Evolutionary conservation across 768 basidiomycete species (phyloP).

Genomic region (Aureoboletus auriporus): DNA sequence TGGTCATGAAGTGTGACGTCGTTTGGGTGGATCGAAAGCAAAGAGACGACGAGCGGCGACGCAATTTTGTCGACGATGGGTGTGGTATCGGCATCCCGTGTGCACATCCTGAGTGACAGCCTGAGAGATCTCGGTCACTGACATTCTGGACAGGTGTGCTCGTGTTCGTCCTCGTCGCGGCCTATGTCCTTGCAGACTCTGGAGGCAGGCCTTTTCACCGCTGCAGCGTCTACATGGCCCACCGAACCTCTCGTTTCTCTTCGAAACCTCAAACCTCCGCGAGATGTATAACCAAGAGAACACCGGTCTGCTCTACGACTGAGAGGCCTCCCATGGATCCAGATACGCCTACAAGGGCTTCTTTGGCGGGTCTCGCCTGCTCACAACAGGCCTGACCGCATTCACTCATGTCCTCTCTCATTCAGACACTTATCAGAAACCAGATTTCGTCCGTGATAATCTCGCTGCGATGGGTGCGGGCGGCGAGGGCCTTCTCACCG

Average conservation of each 20-base stretch:
- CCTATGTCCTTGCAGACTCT: constrained; percentile 33
- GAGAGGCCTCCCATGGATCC: constrained; percentile 44
- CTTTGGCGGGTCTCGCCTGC: constrained; percentile 47
- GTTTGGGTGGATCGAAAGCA: constrained; percentile 50
- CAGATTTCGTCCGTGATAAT: constrained; percentile 50
- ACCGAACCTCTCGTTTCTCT: constrained; percentile 42
- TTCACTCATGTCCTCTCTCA: constrained; percentile 54
- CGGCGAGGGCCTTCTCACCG: constrained; percentile 44
- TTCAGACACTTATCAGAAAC: constrained; percentile 59
- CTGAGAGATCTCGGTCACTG: neutral
- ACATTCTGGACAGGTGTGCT: constrained; percentile 1
- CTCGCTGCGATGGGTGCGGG: constrained; percentile 51
- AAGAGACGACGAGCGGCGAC: constrained; percentile 22
- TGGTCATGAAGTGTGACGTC: constrained; percentile 29
- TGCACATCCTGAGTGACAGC: neutral
- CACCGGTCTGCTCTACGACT: constrained; percentile 41
- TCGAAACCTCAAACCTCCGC: constrained; percentile 50
- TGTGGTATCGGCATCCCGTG: constrained; percentile 1
- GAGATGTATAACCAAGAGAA: constrained; percentile 60
- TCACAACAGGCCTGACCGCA: constrained; percentile 57
- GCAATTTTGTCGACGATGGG: constrained; percentile 17
- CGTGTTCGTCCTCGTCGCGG: constrained; percentile 8
- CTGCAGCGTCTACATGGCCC: constrained; percentile 46
- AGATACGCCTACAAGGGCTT: constrained; percentile 53
- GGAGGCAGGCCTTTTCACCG: constrained; percentile 45